These are phyloP conservation scores for Cercospora beticola DNA, from an alignment of 2,329 filamentous ascomycete genomes.

Conservation along the genomic window DNA sequence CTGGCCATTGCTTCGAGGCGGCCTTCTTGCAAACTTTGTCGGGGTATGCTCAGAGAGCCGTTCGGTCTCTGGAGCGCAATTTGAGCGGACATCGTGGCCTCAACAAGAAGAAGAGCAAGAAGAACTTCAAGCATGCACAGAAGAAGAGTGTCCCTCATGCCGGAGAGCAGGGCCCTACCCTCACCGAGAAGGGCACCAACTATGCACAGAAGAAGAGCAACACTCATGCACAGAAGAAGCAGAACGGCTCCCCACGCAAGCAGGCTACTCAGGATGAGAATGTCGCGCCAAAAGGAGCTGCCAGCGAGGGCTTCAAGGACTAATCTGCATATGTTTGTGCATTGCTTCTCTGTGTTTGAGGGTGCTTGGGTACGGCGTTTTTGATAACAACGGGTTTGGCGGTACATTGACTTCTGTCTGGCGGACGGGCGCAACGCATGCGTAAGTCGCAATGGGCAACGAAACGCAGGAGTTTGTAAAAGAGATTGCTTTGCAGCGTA, in stretches of 20 bases:
- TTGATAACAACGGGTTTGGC: constrained; percentile 8
- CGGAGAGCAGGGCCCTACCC: background rate
- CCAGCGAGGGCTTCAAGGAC: background rate
- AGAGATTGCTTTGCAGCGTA: constrained; percentile 14
- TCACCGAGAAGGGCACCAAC: background rate
- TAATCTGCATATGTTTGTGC: background rate
- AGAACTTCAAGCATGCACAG: background rate
- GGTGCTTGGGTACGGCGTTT: background rate
- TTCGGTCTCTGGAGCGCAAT: background rate
- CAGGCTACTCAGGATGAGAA: constrained; percentile 2
- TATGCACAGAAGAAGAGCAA: background rate
- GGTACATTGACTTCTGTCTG: constrained; percentile 1
- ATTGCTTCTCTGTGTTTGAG: background rate
- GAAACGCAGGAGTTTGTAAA: background rate
- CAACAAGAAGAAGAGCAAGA: constrained; percentile 6
- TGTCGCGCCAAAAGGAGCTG: background rate
- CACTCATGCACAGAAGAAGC: constrained; percentile 2
- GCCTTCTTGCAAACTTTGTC: background rate
- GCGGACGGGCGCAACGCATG: constrained; percentile 1
- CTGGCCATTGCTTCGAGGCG: background rate
- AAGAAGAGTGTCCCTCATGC: background rate
- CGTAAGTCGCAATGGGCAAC: background rate
- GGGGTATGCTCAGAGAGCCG: background rate
- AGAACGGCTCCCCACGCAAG: background rate
- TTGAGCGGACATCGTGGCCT: background rate